Conservation (phyloP, 2,329 filamentous ascomycete species). For the Arachnopeziza araneosa region DNA sequence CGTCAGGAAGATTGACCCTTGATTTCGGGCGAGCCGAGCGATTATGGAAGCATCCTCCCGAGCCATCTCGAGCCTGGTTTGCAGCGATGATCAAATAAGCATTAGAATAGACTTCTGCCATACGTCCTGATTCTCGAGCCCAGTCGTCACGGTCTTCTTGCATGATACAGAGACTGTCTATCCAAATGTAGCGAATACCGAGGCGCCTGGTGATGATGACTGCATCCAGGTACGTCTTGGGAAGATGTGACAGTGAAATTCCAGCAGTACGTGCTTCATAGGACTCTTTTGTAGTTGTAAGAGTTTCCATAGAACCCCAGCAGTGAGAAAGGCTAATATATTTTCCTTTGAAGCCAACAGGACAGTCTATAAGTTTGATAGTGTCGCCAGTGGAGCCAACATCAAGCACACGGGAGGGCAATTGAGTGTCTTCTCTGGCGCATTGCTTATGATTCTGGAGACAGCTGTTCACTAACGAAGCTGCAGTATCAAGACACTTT, state of each 20-base stretch:
- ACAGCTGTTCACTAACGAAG: too few species aligned
- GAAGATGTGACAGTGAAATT: too few species aligned
- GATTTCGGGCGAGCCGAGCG: background rate
- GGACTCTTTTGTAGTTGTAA: too few species aligned
- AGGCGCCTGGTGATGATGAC: conserved; percentile 1
- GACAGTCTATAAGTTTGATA: too few species aligned
- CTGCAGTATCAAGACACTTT: too few species aligned
- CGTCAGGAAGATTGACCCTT: background rate
- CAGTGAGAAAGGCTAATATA: too few species aligned
- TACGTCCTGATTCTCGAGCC: background rate
- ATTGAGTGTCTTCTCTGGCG: too few species aligned
- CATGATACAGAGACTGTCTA: conserved; percentile 9
- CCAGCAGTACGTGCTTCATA: background rate
- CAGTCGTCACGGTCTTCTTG: conserved; percentile 1
- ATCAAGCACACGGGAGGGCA: too few species aligned
- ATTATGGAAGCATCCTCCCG: background rate
- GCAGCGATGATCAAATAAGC: background rate
- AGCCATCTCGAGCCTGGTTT: background rate
- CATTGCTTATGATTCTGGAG: too few species aligned
- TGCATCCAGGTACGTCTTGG: background rate
- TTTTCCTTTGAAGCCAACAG: too few species aligned
- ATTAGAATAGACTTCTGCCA: background rate
- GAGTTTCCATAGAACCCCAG: too few species aligned
- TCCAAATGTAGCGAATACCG: conserved; percentile 7
- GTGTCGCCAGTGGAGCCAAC: too few species aligned